Evolutionary conservation across 2,329 filamentous ascomycete genomes (phyloP), one percentile per base, ranked within the genome.

Genomic region (Zarea fungicola): DNA sequence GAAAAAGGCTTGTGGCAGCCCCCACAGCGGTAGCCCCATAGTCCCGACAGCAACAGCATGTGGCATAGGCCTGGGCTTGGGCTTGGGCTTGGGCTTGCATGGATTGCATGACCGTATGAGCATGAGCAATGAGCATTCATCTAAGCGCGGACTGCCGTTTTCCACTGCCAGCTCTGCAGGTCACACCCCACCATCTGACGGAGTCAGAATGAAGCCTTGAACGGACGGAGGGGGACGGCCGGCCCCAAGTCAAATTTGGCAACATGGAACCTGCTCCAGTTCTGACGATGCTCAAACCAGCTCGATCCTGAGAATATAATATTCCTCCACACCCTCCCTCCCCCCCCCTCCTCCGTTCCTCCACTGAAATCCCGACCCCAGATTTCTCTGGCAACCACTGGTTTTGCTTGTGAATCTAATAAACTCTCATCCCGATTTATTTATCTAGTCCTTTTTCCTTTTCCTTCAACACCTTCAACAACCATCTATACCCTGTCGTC

Each of bases 251-350:
- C n/a, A n/a, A n/a, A n/a, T n/a, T n/a, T n/a, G n/a, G n/a, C n/a
- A n/a, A n/a, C n/a, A n/a, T n/a, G n/a, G n/a, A n/a, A n/a, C n/a
- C n/a, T n/a, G n/a, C n/a, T n/a, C n/a, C n/a, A n/a, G n/a, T n/a
- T n/a, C n/a, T n/a, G n/a, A n/a, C n/a, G n/a, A n/a, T n/a, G n/a
- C n/a, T n/a, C n/a, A n/a, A n/a, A n/a, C n/a, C n/a, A n/a, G n/a
- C n/a, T n/a, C n/a, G n/a, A n/a, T n/a, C n/a, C n/a, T n/a, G n/a
- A 54, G 56, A 61, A 60, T 62, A 62, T 62, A 62, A 62, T 60
- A 59, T 55, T 53, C 60, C 59, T 59, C 56, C 60, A 57, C 60
- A 49, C 60, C 58, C 59, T 56, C 36, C 16, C 31, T 13, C 16
- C n/a, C 13, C 37, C 31, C 43, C 37, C 39, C 39, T 23, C 26